Base-by-base conservation (phyloP, 257 asterid genomes). In the Nicotiana knightiana region DNA sequence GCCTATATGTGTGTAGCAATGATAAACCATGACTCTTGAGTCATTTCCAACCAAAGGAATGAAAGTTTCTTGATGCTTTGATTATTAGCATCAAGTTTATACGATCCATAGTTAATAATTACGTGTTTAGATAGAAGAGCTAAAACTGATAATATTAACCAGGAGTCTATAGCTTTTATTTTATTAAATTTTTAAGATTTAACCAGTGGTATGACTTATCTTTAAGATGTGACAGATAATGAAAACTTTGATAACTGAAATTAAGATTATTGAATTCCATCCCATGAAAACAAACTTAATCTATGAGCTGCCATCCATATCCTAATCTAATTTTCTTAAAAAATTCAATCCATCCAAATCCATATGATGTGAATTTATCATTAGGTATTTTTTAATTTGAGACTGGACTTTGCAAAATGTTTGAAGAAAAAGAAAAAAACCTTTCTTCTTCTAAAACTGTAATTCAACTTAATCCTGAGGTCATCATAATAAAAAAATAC, bases 1-100 rank as follows among this genome's bases (percentile, higher is more conserved):
- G 65, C 86, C 88, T n/a, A 85, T 90, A 8, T 88, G 88, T 26
- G 62, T 70, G 46, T 9, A 24, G 37, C 43, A 16, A 61, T 3
- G 7, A 71, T 46, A 2, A 46, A 12, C 39, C 15, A 26, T 33
- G 6, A 12, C 26, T 26, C 16, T 15, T 48, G 43, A 26, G 61
- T 26, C 43, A 26, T 26, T 73, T 5, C 62, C 1, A 61, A 17
- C 6, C 67, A 61, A 61, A 21, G 66, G 6, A 24, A 24, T 61
- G 32, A 24, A 9, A 61, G 9, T 61, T 24, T 61, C 33, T 21
- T 10, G 15, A 21, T 61, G 67, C 67, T 61, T 61, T 61, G 2
- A 9, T 61, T 9, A 9, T 9, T 61, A 61, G 46, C 1, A 13
- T 73, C 62, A 21, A n/a, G 18, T 39, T 39, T 35, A 39, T 43